Percentiles rank a stretch among this genome's conserved stretches.
Evolutionary conservation across 805 yeast species (phyloP).

Genomic region (Yarrowia hollandica): DNA sequence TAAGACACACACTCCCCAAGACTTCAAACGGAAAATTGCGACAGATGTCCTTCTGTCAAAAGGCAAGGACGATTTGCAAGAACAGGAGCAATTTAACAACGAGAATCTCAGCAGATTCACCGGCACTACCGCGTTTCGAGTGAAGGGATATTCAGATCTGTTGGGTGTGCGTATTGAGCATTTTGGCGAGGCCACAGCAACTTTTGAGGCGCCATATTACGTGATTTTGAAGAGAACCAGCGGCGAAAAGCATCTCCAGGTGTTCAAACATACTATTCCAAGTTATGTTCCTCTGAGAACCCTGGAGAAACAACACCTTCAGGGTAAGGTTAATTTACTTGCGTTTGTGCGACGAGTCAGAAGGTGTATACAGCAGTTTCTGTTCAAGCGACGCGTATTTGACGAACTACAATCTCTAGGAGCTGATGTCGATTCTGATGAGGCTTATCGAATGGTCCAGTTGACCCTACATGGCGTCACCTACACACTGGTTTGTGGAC

Average conservation of each 20-base stretch:
- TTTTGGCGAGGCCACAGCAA: background rate
- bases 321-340: background rate
- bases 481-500: conserved; percentile 9
- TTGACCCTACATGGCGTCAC: background rate
- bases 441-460: conserved; percentile 12
- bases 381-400: background rate
- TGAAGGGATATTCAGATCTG: background rate
- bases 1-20: background rate
- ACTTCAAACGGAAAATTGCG: background rate
- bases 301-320: background rate
- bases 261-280: conserved; percentile 20
- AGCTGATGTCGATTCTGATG: background rate
- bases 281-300: background rate
- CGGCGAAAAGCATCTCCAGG: background rate
- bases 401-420: background rate
- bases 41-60: background rate
- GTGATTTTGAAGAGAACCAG: background rate
- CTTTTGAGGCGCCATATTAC: conserved; percentile 12
- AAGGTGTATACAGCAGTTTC: background rate
- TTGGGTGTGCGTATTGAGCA: conserved; percentile 16
- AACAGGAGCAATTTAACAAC: conserved; percentile 3
- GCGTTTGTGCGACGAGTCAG: background rate
- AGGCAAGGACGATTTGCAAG: background rate
- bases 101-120: conserved; percentile 16
- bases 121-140: conserved; percentile 18